A percentile compares a stretch with the other conserved stretches of the same genome.
These are phyloP conservation scores for Wickerhamomyces strasburgensis DNA, from an alignment of 805 yeast genomes.

Conservation along the genomic window DNA sequence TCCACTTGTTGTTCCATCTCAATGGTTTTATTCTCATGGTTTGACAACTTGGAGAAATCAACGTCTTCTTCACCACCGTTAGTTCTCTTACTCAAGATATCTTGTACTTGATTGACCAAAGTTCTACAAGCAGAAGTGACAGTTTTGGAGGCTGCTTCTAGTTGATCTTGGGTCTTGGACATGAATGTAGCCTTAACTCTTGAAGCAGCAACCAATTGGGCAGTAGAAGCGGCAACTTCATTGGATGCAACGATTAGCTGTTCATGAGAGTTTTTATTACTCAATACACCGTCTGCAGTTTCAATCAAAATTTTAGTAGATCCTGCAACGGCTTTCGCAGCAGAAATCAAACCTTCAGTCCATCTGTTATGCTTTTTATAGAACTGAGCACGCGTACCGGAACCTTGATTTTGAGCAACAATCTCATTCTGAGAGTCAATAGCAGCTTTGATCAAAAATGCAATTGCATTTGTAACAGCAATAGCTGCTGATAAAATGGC, in stretches of 20 bases:
- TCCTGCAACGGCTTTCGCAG: conserved; percentile 80
- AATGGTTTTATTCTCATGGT: conserved; percentile 76
- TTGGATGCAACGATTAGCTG: conserved; percentile 86
- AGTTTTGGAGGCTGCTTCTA: conserved; percentile 62
- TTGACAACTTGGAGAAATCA: conserved; percentile 63
- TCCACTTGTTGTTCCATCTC: conserved; percentile 95
- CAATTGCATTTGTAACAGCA: conserved; percentile 75
- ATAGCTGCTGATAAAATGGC: conserved; percentile 74
- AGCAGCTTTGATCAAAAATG: conserved; percentile 66
- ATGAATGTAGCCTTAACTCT: conserved; percentile 76
- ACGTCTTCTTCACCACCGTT: conserved; percentile 35
- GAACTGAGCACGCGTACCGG: conserved; percentile 62
- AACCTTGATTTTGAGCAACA: conserved; percentile 64
- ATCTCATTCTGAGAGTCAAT: conserved; percentile 80
- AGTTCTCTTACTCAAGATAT: conserved; percentile 38
- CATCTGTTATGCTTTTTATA: conserved; percentile 85
- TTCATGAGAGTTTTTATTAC: conserved; percentile 62
- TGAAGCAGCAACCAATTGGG: conserved; percentile 87
- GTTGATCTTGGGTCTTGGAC: conserved; percentile 69
- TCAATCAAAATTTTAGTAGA: conserved; percentile 77
- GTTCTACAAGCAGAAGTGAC: conserved; percentile 75
- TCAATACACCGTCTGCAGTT: conserved; percentile 82
- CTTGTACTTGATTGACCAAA: conserved; percentile 67
- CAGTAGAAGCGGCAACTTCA: conserved; percentile 89
- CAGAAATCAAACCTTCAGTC: conserved; percentile 91